Evolutionary conservation across 805 yeast species (phyloP).

Genomic region (Nakazawaea ishiwadae): DNA sequence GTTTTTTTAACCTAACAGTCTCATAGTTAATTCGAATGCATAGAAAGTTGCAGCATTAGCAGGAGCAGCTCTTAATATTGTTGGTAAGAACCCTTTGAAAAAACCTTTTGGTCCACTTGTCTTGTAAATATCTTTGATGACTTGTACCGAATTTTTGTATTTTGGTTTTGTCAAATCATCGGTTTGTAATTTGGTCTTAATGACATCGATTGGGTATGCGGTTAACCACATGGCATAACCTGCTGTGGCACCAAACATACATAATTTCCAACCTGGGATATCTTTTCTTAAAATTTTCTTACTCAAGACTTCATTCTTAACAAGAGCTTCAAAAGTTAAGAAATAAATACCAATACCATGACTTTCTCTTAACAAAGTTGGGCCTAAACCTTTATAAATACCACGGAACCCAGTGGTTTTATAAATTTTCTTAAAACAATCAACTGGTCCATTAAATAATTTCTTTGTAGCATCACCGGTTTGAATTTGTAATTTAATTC

Average conservation of each 20-base stretch:
- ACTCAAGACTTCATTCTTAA: constrained; percentile 55
- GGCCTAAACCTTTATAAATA: constrained; percentile 74
- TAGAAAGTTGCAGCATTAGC: constrained; percentile 97
- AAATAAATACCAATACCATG: constrained; percentile 89
- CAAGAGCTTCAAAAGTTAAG: constrained; percentile 84
- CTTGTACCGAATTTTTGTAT: constrained; percentile 56
- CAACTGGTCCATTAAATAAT: constrained; percentile 66
- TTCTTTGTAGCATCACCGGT: constrained; percentile 44
- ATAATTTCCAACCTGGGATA: constrained; percentile 83
- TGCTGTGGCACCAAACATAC: constrained; percentile 83
- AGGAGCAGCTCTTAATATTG: constrained; percentile 94
- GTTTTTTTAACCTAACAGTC: constrained; percentile 37
- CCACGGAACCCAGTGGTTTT: constrained; percentile 51
- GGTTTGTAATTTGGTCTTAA: constrained; percentile 83
- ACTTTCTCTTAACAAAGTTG: constrained; percentile 81
- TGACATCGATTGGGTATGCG: constrained; percentile 83
- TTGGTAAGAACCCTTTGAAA: constrained; percentile 88
- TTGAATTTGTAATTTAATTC: constrained; percentile 92
- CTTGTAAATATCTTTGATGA: constrained; percentile 46
- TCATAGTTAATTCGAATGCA: constrained; percentile 87
- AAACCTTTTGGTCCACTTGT: constrained; percentile 73
- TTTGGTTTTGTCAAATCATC: constrained; percentile 53
- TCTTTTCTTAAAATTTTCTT: constrained; percentile 54
- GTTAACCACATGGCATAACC: constrained; percentile 89
- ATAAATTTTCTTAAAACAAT: constrained; percentile 57